Base-by-base conservation (phyloP, 2,329 filamentous ascomycete genomes). In the Diplocarpon rosae region DNA sequence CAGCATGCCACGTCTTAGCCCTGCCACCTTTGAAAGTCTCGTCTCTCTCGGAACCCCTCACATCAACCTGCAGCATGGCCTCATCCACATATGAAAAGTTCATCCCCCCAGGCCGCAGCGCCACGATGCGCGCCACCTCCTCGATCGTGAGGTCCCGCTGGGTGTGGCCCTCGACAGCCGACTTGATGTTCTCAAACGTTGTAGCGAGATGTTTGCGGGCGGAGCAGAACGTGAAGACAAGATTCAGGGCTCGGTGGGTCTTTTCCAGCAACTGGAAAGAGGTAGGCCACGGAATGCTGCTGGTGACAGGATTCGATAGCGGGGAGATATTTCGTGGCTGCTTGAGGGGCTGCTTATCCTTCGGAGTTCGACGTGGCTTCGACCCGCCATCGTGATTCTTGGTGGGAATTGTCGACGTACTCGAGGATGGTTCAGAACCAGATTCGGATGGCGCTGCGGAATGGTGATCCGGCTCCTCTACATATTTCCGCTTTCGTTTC, bases 171-270 rank as follows among this genome's bases (percentile, higher is more conserved):
- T 95, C 87, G 1, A 96, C 90, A 0, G 90, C 77, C 8, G 78
- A 75, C 55, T 81, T 87, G 37, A 98, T 84, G 5, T 83, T 95
- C 13, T 92, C 84, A 53, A 95, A 87, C 0, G 90, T 95, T 0
- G 92, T 96, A 0, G 85, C 80, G 24, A 96, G 73, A 57, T 96
- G 85, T 61, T 94, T 95, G 37, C 92, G 80, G 1, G 90, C 90
- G 60, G 81, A 92, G 66, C 87, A 94, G 60, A 98, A 96, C 0
- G 92, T 96, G 57, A 87, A 95, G 1, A 96, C 87, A 1, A 96
- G 67, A 56, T 95, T 98, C 48, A 98, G 67, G 1, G 92, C 90
- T 49, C 80, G 76, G 61, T 96, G 85, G 0, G 81, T 84, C 61
- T 81, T 80, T 20, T 83, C 78, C 8, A 96, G 71, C 34, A 71